phyloP scores from a whole-genome alignment of 176 grass and related monocot genomes.

The Leersia perrieri region DNA sequence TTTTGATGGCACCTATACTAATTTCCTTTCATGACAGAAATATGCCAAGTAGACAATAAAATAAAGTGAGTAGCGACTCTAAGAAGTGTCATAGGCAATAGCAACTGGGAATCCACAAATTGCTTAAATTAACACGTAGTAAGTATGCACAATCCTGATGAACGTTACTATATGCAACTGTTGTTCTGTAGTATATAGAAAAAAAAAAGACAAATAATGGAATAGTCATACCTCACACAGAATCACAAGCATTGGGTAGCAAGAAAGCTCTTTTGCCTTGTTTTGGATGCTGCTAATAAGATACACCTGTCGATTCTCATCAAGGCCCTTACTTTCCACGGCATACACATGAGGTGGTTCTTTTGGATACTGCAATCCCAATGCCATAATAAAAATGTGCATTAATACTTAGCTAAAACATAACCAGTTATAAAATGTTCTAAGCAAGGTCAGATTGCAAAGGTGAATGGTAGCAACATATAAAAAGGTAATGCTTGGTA shows the following conservation, averaged over 20 bases:
- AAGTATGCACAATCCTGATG: not conserved
- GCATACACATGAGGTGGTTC: constrained; percentile 70
- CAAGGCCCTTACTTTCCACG: constrained; percentile 81
- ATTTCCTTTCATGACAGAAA: not conserved
- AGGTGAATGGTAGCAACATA: not conserved
- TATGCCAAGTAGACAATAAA: not conserved
- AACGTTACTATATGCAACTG: not conserved
- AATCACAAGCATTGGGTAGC: constrained; percentile 69
- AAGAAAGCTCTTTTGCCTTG: constrained; percentile 75
- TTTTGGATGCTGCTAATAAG: constrained; percentile 55
- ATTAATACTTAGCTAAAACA: not conserved
- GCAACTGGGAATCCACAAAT: not conserved
- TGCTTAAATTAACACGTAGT: not conserved
- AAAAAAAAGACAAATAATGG: constrained; percentile 2
- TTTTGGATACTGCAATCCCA: constrained; percentile 69
- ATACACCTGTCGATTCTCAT: constrained; percentile 66
- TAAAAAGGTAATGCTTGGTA: constrained; percentile 5
- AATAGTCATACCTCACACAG: constrained; percentile 84
- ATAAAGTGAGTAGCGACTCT: not conserved
- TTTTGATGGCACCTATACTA: not conserved
- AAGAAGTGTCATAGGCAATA: not conserved
- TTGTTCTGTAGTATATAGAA: constrained; percentile 9
- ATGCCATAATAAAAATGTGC: constrained; percentile 18
- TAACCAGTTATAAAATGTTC: not conserved
- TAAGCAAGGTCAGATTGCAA: not conserved